Base-by-base conservation (phyloP, 2,329 filamentous ascomycete species). In the Aquanectria penicillioides region DNA sequence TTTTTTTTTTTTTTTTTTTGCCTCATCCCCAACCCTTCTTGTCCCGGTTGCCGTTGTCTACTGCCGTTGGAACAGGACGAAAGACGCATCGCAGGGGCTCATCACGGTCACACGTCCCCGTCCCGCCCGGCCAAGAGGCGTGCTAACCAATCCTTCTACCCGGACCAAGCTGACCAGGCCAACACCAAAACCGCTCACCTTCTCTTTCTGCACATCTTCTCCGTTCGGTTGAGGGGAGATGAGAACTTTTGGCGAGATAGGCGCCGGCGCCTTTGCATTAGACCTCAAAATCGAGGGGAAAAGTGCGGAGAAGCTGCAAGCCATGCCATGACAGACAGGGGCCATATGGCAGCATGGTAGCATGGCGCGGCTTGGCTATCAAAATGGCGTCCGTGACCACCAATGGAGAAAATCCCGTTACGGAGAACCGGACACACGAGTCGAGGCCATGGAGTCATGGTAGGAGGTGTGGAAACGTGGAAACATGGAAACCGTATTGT, bases 401-500 rank as follows among this genome's bases (percentile, higher is more conserved):
- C 31, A n/a, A 13, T 22, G 13, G 25, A 50, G 26, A 17, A 18
- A 34, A 40, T 23, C 23, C 34, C 47, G 29, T 33, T 28, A 29
- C 36, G 5, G 22, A 50, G 29, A 15, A 5, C 13, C 22, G n/a
- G 13, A 12, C 12, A 38, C 28, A 18, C 25, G 5, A 50, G 11
- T n/a, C 13, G 11, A 37, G 23, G 18, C 36, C 36, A 41, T 41
- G 36, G 28, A 49, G 13, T 29, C 44, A 29, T 28, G 28, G n/a
- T n/a, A n/a, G n/a, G 29, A 23, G n/a, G 10, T 12, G 17, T 37
- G 15, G 20, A 40, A 43, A 44, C 48, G 31, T 47, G 48, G 48
- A 58, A 53, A 46, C 46, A 46, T 51, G 65, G 66, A 65, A 68
- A 64, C 63, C 63, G 62, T 67, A 57, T 67, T 69, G 61, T 69